Evolutionary conservation across 2,329 filamentous ascomycete species (phyloP).

Genomic region (Monosporascus sp.): DNA sequence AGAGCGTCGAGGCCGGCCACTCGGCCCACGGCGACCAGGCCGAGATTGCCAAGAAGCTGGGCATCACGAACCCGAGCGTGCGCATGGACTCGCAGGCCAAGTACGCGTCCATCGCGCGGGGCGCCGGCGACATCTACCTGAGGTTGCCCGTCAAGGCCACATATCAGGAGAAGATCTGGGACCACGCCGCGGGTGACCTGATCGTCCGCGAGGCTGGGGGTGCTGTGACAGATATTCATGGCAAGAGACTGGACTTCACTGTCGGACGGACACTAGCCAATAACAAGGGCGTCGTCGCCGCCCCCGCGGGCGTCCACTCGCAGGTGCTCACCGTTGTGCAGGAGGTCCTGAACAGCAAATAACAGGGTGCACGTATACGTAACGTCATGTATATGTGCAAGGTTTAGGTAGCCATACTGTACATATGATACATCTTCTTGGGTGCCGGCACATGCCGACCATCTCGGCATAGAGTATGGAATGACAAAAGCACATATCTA

Average conservation of each 20-base stretch:
- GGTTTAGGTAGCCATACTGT: neutral
- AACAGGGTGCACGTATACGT: conserved; percentile 10
- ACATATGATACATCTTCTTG: neutral
- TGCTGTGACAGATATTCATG: conserved; percentile 81
- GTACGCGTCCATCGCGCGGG: conserved; percentile 90
- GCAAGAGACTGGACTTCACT: conserved; percentile 80
- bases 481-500: neutral
- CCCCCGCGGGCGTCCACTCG: conserved; percentile 68
- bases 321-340: conserved; percentile 78
- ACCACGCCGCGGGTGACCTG: conserved; percentile 91
- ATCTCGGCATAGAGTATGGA: neutral
- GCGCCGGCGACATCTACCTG: conserved; percentile 91
- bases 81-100: conserved; percentile 98
- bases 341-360: conserved; percentile 59
- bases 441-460: neutral
- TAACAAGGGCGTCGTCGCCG: conserved; percentile 93
- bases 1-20: conserved; percentile 91
- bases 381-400: conserved; percentile 2
- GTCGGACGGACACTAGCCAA: conserved; percentile 77
- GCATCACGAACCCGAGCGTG: conserved; percentile 84
- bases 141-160: conserved; percentile 77
- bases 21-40: conserved; percentile 85
- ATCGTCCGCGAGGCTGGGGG: conserved; percentile 94
- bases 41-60: conserved; percentile 74
- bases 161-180: conserved; percentile 99